These are phyloP conservation scores for Colletotrichum zoysiae DNA, from an alignment of 2,329 filamentous ascomycete species.

Conservation along the genomic window DNA sequence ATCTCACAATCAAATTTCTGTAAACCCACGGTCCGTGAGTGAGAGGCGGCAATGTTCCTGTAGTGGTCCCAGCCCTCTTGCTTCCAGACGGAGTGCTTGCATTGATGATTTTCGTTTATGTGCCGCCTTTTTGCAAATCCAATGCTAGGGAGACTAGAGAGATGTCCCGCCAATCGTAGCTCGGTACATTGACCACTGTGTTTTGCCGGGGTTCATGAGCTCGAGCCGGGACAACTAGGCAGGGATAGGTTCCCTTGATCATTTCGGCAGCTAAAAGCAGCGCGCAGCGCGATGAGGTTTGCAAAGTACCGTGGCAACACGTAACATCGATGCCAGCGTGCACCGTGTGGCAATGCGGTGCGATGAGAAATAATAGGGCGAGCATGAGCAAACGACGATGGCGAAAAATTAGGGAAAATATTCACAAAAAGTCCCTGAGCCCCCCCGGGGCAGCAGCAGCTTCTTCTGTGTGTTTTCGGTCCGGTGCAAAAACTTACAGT, in stretches of 20 bases:
- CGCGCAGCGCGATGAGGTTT: neutral
- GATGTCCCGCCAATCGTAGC: neutral
- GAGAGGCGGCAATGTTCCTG: neutral
- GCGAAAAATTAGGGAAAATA: neutral
- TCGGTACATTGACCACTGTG: conserved; percentile 5
- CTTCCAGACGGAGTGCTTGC: conserved; percentile 9
- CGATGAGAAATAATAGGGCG: too few relatives aligned
- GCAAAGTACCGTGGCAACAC: neutral
- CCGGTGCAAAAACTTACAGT: conserved; percentile 5
- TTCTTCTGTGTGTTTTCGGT: conserved; percentile 9
- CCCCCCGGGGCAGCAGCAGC: neutral
- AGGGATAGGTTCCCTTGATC: conserved; percentile 25
- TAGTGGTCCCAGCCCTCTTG: neutral
- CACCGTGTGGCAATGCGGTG: neutral
- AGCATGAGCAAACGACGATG: neutral
- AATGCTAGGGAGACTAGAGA: neutral
- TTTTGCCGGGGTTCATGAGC: neutral
- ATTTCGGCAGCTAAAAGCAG: conserved; percentile 14
- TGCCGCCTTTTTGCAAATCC: conserved; percentile 17
- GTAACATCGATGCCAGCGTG: neutral
- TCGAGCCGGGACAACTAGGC: conserved; percentile 19
- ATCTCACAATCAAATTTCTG: conserved; percentile 16
- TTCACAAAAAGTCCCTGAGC: too few relatives aligned
- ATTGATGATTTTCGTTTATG: neutral
- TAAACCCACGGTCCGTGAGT: conserved; percentile 24